A percentile compares a stretch with the other conserved stretches of the same genome.
Evolutionary conservation across 805 yeast genomes (phyloP).

Genomic region (Kluyveromyces aestuarii): DNA sequence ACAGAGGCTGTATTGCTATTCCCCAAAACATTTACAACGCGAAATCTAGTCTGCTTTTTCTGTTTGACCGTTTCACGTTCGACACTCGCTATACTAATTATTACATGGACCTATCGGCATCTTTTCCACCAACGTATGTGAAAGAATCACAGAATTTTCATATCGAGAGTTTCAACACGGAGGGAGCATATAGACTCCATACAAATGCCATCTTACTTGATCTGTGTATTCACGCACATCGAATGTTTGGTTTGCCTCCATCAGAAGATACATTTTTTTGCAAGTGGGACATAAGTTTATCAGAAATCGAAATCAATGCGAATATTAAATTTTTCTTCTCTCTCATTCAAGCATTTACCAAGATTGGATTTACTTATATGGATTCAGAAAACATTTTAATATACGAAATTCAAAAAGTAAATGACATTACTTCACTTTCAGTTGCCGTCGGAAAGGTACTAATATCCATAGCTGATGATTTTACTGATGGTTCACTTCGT

Average conservation of each 20-base stretch:
- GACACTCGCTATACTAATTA: conserved; percentile 84
- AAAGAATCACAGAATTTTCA: conserved; percentile 8
- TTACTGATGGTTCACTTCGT: conserved; percentile 15
- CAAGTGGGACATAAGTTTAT: conserved; percentile 79
- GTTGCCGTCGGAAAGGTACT: conserved; percentile 43
- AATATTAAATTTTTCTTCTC: conserved; percentile 37
- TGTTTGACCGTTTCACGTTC: conserved; percentile 56
- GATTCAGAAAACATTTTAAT: conserved; percentile 73
- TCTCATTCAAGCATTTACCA: conserved; percentile 33
- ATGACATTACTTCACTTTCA: conserved; percentile 62
- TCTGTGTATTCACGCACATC: conserved; percentile 67
- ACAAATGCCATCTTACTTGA: conserved; percentile 32
- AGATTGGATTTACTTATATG: conserved; percentile 51
- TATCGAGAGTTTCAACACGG: conserved; percentile 8
- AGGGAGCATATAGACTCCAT: neutral
- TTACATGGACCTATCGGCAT: conserved; percentile 86
- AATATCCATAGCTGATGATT: conserved; percentile 33
- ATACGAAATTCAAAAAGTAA: conserved; percentile 43
- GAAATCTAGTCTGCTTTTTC: conserved; percentile 49
- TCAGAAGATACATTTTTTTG: conserved; percentile 80
- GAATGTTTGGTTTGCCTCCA: conserved; percentile 91
- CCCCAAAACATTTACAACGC: conserved; percentile 68
- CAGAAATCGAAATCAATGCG: conserved; percentile 46
- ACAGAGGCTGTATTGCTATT: conserved; percentile 59
- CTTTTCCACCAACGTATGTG: conserved; percentile 50